phyloP scores from a whole-genome alignment of 2,329 filamentous ascomycete genomes.

The Tolypocladium pustulatum region DNA sequence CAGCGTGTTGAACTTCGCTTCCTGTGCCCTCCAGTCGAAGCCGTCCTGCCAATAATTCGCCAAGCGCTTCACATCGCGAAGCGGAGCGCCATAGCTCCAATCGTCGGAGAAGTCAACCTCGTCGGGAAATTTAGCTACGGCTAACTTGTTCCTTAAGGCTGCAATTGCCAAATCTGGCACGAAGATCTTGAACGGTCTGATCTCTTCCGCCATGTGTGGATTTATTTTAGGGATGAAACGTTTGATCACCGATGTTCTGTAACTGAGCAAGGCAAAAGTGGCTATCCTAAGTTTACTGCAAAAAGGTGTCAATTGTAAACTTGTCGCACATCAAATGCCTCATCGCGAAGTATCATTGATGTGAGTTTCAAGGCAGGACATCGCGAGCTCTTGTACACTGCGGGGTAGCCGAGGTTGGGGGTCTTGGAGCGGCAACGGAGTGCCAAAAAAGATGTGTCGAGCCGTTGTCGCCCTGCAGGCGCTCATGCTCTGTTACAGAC shows the following conservation, averaged over 20 bases:
- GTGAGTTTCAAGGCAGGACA: background rate
- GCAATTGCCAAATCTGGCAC: slow-evolving; percentile 20
- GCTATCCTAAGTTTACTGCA: background rate
- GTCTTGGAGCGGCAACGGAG: background rate
- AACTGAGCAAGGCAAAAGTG: background rate
- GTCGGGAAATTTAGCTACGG: slow-evolving; percentile 16
- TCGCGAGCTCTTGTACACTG: background rate
- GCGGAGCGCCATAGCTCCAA: slow-evolving; percentile 20
- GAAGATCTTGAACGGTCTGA: slow-evolving; percentile 23
- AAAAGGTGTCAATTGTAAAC: background rate
- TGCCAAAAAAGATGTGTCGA: background rate
- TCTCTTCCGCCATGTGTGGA: slow-evolving; percentile 1
- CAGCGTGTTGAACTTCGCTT: slow-evolving; percentile 46
- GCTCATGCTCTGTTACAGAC: background rate
- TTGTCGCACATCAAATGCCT: background rate
- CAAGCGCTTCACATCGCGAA: slow-evolving; percentile 22
- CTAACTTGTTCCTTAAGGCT: slow-evolving; percentile 19
- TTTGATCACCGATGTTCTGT: background rate
- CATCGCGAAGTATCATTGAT: too few relatives aligned
- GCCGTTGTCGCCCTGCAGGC: background rate
- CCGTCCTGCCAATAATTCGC: slow-evolving; percentile 26
- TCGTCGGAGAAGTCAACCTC: slow-evolving; percentile 21
- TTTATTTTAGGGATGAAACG: too few relatives aligned
- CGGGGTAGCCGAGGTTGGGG: background rate
- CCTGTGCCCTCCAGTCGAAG: slow-evolving; percentile 54